Percentiles rank a stretch among this genome's conserved stretches.
Conservation (phyloP, 192 early-diverging fungal genomes). For the Radiomyces spectabilis region DNA sequence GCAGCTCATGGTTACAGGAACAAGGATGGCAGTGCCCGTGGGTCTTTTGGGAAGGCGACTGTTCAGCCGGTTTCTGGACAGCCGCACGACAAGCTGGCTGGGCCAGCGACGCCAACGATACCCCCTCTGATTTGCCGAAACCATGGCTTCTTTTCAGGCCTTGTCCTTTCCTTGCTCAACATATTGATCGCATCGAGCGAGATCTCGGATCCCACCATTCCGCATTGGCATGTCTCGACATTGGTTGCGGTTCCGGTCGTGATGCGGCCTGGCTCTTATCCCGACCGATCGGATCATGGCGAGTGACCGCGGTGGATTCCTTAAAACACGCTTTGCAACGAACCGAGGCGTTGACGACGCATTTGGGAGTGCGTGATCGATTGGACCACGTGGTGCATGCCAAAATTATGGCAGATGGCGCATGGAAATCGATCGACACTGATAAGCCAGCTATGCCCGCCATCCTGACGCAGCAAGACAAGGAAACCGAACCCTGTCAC, state of each 20-base stretch:
- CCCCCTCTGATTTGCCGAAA: not conserved
- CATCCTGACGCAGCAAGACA: too few species aligned
- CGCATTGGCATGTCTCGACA: constrained; percentile 23
- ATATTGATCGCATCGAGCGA: constrained; percentile 20
- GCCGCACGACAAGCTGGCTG: not conserved
- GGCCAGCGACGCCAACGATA: not conserved
- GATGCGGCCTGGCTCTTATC: constrained; percentile 27
- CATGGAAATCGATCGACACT: constrained; percentile 5
- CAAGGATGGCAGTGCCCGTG: constrained; percentile 27
- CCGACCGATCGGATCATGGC: constrained; percentile 18
- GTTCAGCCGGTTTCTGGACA: constrained; percentile 6
- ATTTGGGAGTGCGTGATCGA: not conserved
- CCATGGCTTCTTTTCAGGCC: constrained; percentile 26
- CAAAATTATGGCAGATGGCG: constrained; percentile 21
- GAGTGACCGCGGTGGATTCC: constrained; percentile 20
- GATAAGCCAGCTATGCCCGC: too few species aligned
- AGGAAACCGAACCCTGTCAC: too few species aligned
- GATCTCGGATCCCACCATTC: not conserved
- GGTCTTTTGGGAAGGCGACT: constrained; percentile 18
- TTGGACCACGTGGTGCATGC: constrained; percentile 8
- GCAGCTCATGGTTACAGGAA: constrained; percentile 12
- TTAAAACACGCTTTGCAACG: constrained; percentile 7
- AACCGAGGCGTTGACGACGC: constrained; percentile 8
- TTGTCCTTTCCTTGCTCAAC: constrained; percentile 16
- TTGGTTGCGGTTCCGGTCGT: constrained; percentile 34